phyloP scores from a whole-genome alignment of 306 rosid genomes.

The Hippophae gyantsensis region DNA sequence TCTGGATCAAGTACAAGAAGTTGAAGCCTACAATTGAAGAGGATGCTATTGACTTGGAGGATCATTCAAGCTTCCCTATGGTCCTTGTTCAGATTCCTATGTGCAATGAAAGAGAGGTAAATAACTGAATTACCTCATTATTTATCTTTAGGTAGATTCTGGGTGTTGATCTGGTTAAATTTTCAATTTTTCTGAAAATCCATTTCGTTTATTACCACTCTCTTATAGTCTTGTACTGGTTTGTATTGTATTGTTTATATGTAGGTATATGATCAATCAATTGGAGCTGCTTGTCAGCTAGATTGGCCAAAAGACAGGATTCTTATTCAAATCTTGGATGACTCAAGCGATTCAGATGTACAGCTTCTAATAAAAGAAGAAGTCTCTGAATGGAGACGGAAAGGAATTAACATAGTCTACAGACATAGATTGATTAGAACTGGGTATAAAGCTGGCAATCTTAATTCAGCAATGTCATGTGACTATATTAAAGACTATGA shows the following conservation, averaged over 20 bases:
- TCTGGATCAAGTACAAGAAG: conserved; percentile 87
- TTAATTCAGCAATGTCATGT: conserved; percentile 88
- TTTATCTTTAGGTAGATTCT: too few relatives aligned
- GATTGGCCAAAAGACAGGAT: conserved; percentile 92
- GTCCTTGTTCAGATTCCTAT: conserved; percentile 96
- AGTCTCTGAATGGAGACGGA: conserved; percentile 63
- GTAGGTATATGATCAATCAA: conserved; percentile 83
- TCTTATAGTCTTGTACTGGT: not conserved
- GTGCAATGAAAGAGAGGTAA: conserved; percentile 99
- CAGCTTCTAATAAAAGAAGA: conserved; percentile 75
- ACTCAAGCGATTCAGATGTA: conserved; percentile 65
- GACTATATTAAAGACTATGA: conserved; percentile 84
- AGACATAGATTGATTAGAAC: conserved; percentile 86
- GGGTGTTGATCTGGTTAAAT: too few relatives aligned
- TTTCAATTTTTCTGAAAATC: not conserved
- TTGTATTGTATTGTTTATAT: not conserved
- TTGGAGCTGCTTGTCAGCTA: conserved; percentile 78
- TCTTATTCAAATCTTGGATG: conserved; percentile 82
- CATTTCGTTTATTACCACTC: not conserved
- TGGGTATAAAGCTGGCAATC: conserved; percentile 97
- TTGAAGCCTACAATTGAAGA: conserved; percentile 52
- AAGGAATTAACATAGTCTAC: conserved; percentile 76
- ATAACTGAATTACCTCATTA: not conserved
- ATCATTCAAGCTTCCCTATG: conserved; percentile 63
- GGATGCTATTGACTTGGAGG: conserved; percentile 56